Base-by-base conservation (phyloP, 768 basidiomycete species). In the Tremella fuciformis region DNA sequence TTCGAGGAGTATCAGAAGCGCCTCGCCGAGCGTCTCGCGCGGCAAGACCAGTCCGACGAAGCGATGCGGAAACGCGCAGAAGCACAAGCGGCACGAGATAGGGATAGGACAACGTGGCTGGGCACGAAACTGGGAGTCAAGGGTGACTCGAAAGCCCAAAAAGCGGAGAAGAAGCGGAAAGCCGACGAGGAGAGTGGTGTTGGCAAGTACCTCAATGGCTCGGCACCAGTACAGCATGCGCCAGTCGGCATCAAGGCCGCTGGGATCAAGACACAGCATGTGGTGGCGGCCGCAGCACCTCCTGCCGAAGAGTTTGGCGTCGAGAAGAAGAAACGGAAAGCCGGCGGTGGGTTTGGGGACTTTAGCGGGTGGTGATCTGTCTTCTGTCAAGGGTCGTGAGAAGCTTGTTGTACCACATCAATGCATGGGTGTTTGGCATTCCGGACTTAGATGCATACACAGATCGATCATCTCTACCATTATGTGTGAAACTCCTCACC, bases 1-100 rank as follows among this genome's bases (percentile, higher is more conserved):
- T 98, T 96, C 70, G 88, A 94, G 53, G 87, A 88, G 39, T 97
- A 96, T 78, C 91, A 93, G 73, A 82, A 80, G 21, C 86, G 91
- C 13, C 83, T 91, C 42, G 57, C 66, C 29, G 73, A 63, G 41
- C 53, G 62, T 64, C 42, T 75, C 16, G 80, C 84, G 44, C 83
- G 84, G 68, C 84, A 84, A 67, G 81, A 83, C 49, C 83, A 83
- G n/a, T 70, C 70, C 22, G 76, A 75, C 34, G 76, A 74, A 39
- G 71, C 74, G 22, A 25, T 70, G 84, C 88, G 62, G 80, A 84
- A 58, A 79, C 86, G 57, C 88, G 89, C 72, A 50, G 69, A 47
- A 56, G 69, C 68, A 26, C 60, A 62, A 53, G 73, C 66, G n/a
- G 78, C 78, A 54, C 47, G 78, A 42, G 76, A 79, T 18, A 74